These are phyloP conservation scores for Ustilago loliicola DNA, from an alignment of 1,284 basidiomycete genomes.

Conservation along the genomic window DNA sequence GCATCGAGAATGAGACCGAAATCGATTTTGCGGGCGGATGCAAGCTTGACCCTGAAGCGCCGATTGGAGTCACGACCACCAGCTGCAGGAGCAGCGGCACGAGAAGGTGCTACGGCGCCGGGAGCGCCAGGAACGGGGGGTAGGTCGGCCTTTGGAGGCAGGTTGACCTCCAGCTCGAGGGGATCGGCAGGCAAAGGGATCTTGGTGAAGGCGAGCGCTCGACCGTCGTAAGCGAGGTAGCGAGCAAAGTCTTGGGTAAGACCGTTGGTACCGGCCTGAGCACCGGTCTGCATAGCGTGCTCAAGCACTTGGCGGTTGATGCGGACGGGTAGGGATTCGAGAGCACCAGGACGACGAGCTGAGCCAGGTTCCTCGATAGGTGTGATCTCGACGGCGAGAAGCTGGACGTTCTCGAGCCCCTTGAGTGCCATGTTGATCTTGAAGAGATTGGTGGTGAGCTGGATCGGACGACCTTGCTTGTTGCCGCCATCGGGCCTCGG, in stretches of 20 bases:
- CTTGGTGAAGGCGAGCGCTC: conserved; percentile 33
- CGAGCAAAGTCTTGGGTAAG: conserved; percentile 34
- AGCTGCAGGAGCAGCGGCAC: conserved; percentile 6
- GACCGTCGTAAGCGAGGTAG: conserved; percentile 45
- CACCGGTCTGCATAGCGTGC: conserved; percentile 19
- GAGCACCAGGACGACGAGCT: neutral
- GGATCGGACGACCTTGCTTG: conserved; percentile 37
- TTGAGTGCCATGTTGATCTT: conserved; percentile 9
- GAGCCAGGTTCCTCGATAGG: conserved; percentile 24
- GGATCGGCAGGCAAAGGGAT: conserved; percentile 11
- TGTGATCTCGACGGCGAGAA: conserved; percentile 45
- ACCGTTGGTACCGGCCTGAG: conserved; percentile 9
- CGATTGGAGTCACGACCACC: conserved; percentile 15
- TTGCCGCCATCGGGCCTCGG: conserved; percentile 54
- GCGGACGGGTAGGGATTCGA: conserved; percentile 22
- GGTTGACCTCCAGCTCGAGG: conserved; percentile 29
- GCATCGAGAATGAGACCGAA: conserved; percentile 29
- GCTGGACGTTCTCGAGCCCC: conserved; percentile 21
- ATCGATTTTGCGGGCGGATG: conserved; percentile 35
- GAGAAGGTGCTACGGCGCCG: conserved; percentile 15
- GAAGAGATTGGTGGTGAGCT: conserved; percentile 42
- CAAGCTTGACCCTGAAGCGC: conserved; percentile 42
- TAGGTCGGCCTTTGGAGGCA: conserved; percentile 40
- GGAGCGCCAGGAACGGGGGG: conserved; percentile 28
- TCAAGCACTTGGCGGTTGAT: conserved; percentile 28